Evolutionary conservation across 2,329 filamentous ascomycete species (phyloP).

Genomic region (Fusarium sororula): DNA sequence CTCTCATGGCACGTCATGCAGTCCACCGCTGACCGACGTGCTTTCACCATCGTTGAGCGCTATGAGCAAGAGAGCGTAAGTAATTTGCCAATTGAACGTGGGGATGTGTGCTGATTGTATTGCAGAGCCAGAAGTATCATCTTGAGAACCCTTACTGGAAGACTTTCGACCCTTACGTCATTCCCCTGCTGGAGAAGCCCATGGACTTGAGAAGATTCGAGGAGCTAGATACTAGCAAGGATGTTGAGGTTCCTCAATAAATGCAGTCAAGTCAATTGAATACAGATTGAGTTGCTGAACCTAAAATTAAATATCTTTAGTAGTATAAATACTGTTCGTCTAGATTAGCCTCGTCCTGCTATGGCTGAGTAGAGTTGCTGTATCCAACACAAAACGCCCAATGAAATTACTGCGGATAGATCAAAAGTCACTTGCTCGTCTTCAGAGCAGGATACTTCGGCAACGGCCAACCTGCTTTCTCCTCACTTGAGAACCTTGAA

Average conservation of each 20-base stretch:
- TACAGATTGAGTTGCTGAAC: not conserved
- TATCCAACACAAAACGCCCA: not conserved
- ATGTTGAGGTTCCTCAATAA: constrained; percentile 52
- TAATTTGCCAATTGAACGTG: not conserved
- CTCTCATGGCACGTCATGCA: constrained; percentile 82
- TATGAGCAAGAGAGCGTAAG: constrained; percentile 72
- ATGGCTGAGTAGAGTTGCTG: not conserved
- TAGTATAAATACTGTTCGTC: not conserved
- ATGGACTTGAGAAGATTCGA: constrained; percentile 77
- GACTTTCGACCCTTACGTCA: constrained; percentile 79
- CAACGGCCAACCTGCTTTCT: constrained; percentile 23
- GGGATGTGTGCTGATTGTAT: not conserved
- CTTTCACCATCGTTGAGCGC: constrained; percentile 80
- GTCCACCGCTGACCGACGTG: constrained; percentile 71
- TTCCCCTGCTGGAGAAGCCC: constrained; percentile 70
- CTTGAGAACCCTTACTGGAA: constrained; percentile 78
- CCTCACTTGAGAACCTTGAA: constrained; percentile 20
- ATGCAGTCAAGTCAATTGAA: not conserved
- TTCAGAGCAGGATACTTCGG: constrained; percentile 19
- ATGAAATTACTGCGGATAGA: fast-evolving
- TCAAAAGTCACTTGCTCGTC: not conserved
- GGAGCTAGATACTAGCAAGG: constrained; percentile 69
- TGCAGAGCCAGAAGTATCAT: constrained; percentile 67
- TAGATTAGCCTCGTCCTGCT: not conserved
- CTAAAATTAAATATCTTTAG: not conserved